Base-by-base conservation (phyloP, 2,329 filamentous ascomycete species). In the Talaromyces sp. region DNA sequence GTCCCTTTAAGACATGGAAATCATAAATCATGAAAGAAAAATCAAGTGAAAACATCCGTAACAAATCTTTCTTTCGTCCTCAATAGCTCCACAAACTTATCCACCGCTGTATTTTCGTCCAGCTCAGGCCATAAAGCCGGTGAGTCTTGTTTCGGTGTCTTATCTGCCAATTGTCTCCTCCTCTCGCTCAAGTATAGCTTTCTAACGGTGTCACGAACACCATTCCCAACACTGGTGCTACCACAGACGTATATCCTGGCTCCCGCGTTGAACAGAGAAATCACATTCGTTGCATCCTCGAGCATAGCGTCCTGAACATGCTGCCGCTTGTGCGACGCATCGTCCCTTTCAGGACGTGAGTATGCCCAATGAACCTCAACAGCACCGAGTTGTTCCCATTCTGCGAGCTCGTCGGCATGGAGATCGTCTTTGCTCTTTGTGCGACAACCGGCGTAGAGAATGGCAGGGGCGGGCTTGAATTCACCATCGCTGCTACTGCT, bases 181-280 rank as follows among this genome's bases (percentile, higher is more conserved):
- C 78, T 71, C 55, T 67, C 65, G 4, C 53, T 48, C n/a, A 75
- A 63, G 12, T 68, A 68, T 17, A 80, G 73, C 32, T 63, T 55
- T 35, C 75, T 70, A 8, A 74, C 69, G 3, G 74, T 74, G 6
- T 76, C 74, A 61, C 77, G 75, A 17, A 85, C 74, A 0, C 74
- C 81, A 56, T 79, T 77, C 19, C 80, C 81, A 1, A 85, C 74
- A 14, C 74, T 75, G 4, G 77, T 75, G 50, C 83, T 84, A 3
- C 88, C 88, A 68, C 88, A 91, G 1, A 89, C 81, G 66, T 84
- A 90, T 0, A 88, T 73, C 66, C 82, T 82, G 0, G 86, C 82
- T 0, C 80, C 81, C 5, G 70, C 63, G 0, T 77, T 72, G 60
- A 81, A 83, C 35, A 84, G 64, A 26, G 74, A 69, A 9, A 75